phyloP scores from a whole-genome alignment of 805 yeast species.

The Suhomyces faveliae region DNA sequence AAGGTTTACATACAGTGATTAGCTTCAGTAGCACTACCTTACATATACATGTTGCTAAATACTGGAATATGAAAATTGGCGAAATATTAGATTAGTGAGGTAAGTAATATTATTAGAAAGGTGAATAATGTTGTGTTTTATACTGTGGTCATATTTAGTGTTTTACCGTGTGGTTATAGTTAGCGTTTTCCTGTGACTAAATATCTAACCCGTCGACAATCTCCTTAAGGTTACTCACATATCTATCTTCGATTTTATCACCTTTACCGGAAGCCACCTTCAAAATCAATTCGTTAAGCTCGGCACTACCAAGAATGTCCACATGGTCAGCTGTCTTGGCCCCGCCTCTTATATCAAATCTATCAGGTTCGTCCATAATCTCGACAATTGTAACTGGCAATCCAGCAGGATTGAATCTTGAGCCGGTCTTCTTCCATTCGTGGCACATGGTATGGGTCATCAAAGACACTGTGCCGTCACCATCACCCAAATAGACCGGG shows the following conservation, averaged over 20 bases:
- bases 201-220: slow-evolving; percentile 61
- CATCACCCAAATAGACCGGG: slow-evolving; percentile 82
- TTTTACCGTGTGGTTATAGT: too few species aligned
- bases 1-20: too few species aligned
- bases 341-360: slow-evolving; percentile 94
- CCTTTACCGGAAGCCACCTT: slow-evolving; percentile 83
- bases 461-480: slow-evolving; percentile 93
- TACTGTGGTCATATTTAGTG: too few species aligned
- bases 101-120: too few species aligned
- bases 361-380: slow-evolving; percentile 88
- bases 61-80: too few species aligned
- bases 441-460: slow-evolving; percentile 89
- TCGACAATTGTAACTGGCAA: slow-evolving; percentile 78
- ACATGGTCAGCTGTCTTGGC: slow-evolving; percentile 98
- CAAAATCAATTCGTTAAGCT: slow-evolving; percentile 80
- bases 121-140: too few species aligned
- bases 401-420: slow-evolving; percentile 78
- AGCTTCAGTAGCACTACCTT: too few species aligned
- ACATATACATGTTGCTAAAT: too few species aligned
- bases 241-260: slow-evolving; percentile 57
- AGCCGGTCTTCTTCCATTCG: slow-evolving; percentile 70
- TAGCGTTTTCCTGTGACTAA: too few species aligned
- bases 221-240: slow-evolving; percentile 56
- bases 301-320: slow-evolving; percentile 91
- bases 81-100: too few species aligned